phyloP scores from a whole-genome alignment of 441 rosid genomes.

The Populus hybrid region DNA sequence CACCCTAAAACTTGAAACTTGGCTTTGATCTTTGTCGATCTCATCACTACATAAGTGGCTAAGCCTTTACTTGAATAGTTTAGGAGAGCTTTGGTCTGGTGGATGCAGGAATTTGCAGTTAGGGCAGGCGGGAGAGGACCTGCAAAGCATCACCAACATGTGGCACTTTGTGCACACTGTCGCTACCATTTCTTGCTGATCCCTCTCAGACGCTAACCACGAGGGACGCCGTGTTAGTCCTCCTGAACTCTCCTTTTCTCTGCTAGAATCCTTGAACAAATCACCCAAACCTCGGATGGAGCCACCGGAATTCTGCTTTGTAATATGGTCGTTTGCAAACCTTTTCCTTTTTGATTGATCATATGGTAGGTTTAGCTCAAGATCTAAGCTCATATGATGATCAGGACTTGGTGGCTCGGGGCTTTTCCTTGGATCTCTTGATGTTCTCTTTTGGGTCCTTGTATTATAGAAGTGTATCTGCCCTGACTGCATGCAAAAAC shows the following conservation, averaged over 20 bases:
- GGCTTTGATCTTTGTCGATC: background rate
- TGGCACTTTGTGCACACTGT: conserved; percentile 72
- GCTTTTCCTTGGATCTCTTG: conserved; percentile 49
- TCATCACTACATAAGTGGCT: conserved; percentile 44
- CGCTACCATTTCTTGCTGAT: conserved; percentile 67
- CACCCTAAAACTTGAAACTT: background rate
- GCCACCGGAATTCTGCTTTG: conserved; percentile 20
- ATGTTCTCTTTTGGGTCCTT: conserved; percentile 52
- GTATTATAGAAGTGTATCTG: conserved; percentile 53
- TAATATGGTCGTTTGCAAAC: conserved; percentile 12
- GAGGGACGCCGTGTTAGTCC: conserved; percentile 32
- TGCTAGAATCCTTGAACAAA: conserved; percentile 18
- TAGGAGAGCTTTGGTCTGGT: conserved; percentile 44
- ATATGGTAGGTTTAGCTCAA: conserved; percentile 68
- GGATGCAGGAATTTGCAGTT: conserved; percentile 92
- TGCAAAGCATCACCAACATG: conserved; percentile 82
- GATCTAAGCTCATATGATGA: conserved; percentile 65
- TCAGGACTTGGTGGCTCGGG: conserved; percentile 28
- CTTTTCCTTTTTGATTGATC: conserved; percentile 37
- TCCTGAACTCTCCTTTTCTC: conserved; percentile 20
- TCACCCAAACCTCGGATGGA: conserved; percentile 15
- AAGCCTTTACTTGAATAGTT: conserved; percentile 49
- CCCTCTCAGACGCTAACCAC: conserved; percentile 45
- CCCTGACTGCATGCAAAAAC: conserved; percentile 42
- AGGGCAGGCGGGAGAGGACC: conserved; percentile 75